A percentile compares a stretch with the other conserved stretches of the same genome.
Evolutionary conservation across 1,284 basidiomycete species (phyloP).

Genomic region (Cutaneotrichosporon spelunceum): DNA sequence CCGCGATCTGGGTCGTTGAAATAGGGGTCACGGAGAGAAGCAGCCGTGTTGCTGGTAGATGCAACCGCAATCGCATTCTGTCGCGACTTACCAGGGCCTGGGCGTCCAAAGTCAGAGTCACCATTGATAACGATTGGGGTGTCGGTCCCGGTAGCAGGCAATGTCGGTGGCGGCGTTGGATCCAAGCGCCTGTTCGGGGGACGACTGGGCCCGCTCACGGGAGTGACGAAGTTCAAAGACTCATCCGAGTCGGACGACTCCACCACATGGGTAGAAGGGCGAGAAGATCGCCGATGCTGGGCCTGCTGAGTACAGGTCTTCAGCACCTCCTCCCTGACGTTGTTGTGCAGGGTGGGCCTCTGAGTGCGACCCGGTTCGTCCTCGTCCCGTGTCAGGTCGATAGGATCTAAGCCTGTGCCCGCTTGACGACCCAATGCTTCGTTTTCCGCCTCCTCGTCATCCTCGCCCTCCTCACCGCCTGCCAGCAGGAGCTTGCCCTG

Average conservation of each 20-base stretch:
- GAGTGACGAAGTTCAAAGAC: not conserved
- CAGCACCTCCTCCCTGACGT: not conserved
- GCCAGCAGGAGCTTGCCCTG: not conserved
- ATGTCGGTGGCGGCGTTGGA: not conserved
- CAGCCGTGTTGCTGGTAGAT: too few species aligned
- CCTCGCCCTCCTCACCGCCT: conserved; percentile 1
- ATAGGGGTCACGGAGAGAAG: too few species aligned
- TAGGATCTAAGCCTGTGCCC: not conserved
- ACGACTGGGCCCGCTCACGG: not conserved
- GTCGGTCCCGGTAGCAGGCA: too few species aligned
- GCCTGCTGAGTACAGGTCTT: not conserved
- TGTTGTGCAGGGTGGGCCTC: not conserved
- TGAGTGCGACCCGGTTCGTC: not conserved
- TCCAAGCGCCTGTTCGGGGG: not conserved
- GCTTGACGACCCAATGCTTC: not conserved
- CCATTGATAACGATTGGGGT: too few species aligned
- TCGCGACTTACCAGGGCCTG: too few species aligned
- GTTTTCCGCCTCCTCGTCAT: not conserved
- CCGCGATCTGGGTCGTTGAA: too few species aligned
- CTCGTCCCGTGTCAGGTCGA: not conserved
- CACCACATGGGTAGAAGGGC: not conserved
- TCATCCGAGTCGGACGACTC: not conserved
- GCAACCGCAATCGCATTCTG: too few species aligned
- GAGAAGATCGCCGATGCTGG: not conserved
- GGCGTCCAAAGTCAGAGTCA: too few species aligned